Percentiles rank a stretch among this genome's conserved stretches.
phyloP scores from a whole-genome alignment of 73 alveolate species.

The Paramecium sonneborni region DNA sequence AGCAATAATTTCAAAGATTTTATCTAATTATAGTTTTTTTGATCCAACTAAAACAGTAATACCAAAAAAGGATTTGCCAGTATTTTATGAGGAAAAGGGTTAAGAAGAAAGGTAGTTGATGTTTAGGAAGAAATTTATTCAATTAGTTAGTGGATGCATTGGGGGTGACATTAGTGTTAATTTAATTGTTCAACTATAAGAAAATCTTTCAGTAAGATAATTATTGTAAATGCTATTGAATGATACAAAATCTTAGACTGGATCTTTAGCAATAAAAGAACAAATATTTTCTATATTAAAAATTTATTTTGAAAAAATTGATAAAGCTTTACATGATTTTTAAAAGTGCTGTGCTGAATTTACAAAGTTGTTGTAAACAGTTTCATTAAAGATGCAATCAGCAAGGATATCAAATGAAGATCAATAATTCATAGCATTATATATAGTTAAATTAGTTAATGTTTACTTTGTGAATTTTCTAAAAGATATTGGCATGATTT shows the following conservation, averaged over 20 bases:
- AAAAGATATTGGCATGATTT: conserved; percentile 51
- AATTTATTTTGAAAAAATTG: conserved; percentile 44
- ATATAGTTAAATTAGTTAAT: background rate
- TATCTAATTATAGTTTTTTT: background rate
- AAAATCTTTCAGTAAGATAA: background rate
- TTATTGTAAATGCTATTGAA: background rate
- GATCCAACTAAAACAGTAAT: background rate
- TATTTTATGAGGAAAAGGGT: background rate
- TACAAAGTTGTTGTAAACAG: background rate
- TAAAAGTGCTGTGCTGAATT: background rate
- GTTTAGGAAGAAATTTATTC: background rate
- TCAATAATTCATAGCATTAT: background rate
- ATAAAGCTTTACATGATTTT: background rate
- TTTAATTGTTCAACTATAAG: background rate
- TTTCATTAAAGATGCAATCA: background rate
- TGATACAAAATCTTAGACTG: background rate
- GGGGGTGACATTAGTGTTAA: background rate
- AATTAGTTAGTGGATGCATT: conserved; percentile 2
- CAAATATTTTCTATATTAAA: background rate
- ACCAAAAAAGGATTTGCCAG: background rate
- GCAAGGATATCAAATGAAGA: background rate
- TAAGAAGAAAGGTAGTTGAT: background rate
- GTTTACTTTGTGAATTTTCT: conserved; percentile 1
- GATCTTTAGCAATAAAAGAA: background rate
- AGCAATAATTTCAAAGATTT: background rate